Conservation (phyloP, 2,329 filamentous ascomycete genomes). For the Fusarium albosuccineum region DNA sequence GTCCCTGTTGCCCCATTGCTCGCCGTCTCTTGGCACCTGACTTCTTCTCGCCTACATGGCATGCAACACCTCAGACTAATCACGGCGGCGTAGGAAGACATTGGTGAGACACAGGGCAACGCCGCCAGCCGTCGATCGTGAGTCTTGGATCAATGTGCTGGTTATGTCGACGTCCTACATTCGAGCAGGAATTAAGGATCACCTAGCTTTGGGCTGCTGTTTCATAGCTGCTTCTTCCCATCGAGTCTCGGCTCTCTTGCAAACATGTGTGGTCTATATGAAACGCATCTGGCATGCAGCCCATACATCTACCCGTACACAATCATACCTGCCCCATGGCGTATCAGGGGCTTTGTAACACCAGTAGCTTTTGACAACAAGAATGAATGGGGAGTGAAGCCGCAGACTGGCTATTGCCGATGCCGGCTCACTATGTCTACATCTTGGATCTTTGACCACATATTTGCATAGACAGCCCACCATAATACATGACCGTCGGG, state of each 20-base stretch:
- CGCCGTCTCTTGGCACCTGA: constrained; percentile 6
- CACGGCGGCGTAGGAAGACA: neutral
- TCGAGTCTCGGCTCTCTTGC: constrained; percentile 4
- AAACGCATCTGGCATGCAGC: constrained; percentile 10
- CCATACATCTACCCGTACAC: constrained; percentile 9
- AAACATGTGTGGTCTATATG: constrained; percentile 5
- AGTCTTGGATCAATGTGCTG: neutral
- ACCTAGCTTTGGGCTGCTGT: neutral
- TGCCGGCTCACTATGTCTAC: too few relatives aligned
- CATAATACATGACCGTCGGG: neutral
- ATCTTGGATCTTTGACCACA: too few relatives aligned
- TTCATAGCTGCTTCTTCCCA: constrained; percentile 1
- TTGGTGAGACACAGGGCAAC: neutral
- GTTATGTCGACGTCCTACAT: neutral
- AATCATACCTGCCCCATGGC: neutral
- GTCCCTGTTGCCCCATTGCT: constrained; percentile 14
- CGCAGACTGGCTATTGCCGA: neutral
- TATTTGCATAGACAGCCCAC: too few relatives aligned
- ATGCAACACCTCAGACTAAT: constrained; percentile 24
- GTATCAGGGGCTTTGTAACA: too few relatives aligned
- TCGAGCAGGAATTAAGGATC: neutral
- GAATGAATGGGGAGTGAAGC: too few relatives aligned
- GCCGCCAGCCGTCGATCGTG: constrained; percentile 18
- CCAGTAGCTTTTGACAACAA: too few relatives aligned
- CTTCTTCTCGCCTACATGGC: constrained; percentile 8